These are phyloP conservation scores for Apiospora saccharicola DNA, from an alignment of 2,329 filamentous ascomycete species.

Conservation along the genomic window DNA sequence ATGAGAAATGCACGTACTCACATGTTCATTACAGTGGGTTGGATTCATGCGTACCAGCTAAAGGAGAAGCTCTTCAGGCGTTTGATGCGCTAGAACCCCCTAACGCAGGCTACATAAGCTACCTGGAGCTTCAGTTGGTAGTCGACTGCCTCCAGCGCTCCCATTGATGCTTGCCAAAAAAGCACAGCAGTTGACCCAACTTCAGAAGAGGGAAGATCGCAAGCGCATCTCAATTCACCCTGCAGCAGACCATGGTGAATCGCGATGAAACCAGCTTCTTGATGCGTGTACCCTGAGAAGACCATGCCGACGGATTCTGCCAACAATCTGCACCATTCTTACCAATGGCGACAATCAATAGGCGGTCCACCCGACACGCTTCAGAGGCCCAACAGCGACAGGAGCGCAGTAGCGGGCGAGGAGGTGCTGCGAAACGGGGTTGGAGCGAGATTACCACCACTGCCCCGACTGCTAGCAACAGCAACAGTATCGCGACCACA, in stretches of 20 bases:
- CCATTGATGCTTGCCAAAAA: slow-evolving; percentile 15
- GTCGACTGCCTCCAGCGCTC: slow-evolving; percentile 9
- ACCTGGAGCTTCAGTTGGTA: slow-evolving; percentile 17
- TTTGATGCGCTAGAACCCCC: slow-evolving; percentile 11
- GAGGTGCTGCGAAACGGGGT: slow-evolving; percentile 15
- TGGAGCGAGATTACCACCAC: slow-evolving; percentile 15
- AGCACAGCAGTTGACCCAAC: slow-evolving; percentile 11
- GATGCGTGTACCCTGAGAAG: slow-evolving; percentile 17
- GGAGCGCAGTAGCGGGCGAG: slow-evolving; percentile 18
- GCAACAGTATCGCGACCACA: slow-evolving; percentile 21
- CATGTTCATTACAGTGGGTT: slow-evolving; percentile 5
- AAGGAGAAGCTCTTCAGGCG: slow-evolving; percentile 2
- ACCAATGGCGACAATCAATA: slow-evolving; percentile 23
- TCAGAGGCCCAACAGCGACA: slow-evolving; percentile 7
- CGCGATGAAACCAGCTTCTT: slow-evolving; percentile 21
- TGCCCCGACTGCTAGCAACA: slow-evolving; percentile 13
- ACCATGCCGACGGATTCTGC: slow-evolving; percentile 2
- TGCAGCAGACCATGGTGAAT: slow-evolving; percentile 21
- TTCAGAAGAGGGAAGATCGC: slow-evolving; percentile 20
- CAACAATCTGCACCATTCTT: slow-evolving; percentile 19
- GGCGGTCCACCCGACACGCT: slow-evolving; percentile 22
- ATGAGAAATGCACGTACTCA: not conserved
- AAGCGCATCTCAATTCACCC: slow-evolving; percentile 19
- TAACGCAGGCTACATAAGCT: slow-evolving; percentile 7
- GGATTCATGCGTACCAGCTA: slow-evolving; percentile 10